phyloP scores from a whole-genome alignment of 305 asterid species.

The Striga hermonthica region DNA sequence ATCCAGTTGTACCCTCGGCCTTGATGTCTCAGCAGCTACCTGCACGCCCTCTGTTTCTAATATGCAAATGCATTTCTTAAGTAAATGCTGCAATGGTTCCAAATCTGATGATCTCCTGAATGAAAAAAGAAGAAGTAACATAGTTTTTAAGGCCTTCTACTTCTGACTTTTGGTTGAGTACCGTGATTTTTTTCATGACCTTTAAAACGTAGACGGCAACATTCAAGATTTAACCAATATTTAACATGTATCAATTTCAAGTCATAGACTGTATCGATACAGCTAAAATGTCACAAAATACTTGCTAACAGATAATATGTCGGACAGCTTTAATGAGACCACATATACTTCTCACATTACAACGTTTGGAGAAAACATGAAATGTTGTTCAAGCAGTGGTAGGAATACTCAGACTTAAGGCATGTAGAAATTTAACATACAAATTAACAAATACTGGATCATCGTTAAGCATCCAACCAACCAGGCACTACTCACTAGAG shows the following conservation, averaged over 20 bases:
- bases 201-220: neutral
- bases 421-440: too few species aligned
- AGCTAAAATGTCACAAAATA: neutral
- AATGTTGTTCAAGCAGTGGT: neutral
- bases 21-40: constrained; percentile 46
- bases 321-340: neutral
- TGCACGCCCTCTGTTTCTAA: constrained; percentile 70
- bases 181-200: constrained; percentile 1
- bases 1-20: constrained; percentile 92
- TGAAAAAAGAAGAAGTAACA: constrained; percentile 27
- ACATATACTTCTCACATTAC: neutral
- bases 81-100: constrained; percentile 87
- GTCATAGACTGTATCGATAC: neutral
- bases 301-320: neutral
- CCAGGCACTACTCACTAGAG: too few species aligned
- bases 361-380: neutral
- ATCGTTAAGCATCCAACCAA: too few species aligned
- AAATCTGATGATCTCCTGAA: constrained; percentile 70
- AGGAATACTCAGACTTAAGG: too few species aligned
- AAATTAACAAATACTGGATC: too few species aligned
- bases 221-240: neutral
- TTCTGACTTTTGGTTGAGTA: neutral
- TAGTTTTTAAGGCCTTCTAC: constrained; percentile 12
- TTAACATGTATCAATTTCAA: neutral
- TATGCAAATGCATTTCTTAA: constrained; percentile 69